These are phyloP conservation scores for Suillus weaverae DNA, from an alignment of 768 basidiomycete genomes.

Conservation along the genomic window DNA sequence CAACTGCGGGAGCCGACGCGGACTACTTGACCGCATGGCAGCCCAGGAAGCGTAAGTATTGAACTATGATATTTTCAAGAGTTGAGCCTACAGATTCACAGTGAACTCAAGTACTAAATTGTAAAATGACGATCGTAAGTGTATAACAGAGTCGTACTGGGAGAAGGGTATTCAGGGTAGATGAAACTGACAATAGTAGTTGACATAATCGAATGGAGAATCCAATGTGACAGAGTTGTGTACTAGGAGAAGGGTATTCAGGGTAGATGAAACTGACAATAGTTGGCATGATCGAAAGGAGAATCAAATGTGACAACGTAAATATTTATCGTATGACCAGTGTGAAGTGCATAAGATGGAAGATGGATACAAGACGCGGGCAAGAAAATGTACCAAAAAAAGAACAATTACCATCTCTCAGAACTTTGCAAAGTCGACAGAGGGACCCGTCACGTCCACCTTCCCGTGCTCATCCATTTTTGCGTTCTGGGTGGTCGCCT, in stretches of 20 bases:
- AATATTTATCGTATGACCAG: neutral
- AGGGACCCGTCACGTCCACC: slow-evolving; percentile 33
- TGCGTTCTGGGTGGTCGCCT: slow-evolving; percentile 50
- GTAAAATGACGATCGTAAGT: neutral
- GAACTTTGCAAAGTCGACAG: slow-evolving; percentile 31
- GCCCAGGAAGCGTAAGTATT: neutral
- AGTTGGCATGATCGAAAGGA: neutral
- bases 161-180: neutral
- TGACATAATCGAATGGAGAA: neutral
- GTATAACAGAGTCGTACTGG: neutral
- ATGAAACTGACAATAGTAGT: neutral
- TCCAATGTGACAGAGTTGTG: neutral
- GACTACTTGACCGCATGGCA: too few species aligned
- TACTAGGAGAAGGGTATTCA: neutral
- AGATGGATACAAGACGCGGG: neutral
- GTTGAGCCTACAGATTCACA: neutral
- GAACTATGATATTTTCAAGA: neutral
- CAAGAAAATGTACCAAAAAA: neutral
- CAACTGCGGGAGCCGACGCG: too few species aligned
- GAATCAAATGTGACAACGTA: neutral
- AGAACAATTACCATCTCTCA: slow-evolving; percentile 8
- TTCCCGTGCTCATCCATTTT: slow-evolving; percentile 62
- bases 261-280: neutral
- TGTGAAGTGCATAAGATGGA: neutral
- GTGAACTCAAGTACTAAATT: neutral